Conservation (phyloP, 495 filamentous ascomycete species). For the Penicillium alfredii region DNA sequence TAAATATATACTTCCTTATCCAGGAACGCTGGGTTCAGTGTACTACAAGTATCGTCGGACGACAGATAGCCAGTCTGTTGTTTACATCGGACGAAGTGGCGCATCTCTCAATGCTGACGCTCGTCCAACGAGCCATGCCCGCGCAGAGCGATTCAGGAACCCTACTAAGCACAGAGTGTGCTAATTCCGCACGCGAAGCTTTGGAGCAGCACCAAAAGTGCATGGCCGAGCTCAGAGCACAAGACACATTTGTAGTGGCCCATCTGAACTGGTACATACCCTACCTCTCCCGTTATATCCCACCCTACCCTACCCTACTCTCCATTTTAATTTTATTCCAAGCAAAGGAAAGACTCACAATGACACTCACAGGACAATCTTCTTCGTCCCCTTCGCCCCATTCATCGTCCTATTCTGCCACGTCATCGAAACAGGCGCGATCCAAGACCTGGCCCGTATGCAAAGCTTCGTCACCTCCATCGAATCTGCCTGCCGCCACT, state of each 20-base stretch:
- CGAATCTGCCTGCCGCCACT: conserved; percentile 3
- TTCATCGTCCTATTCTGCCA: conserved; percentile 20
- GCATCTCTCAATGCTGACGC: conserved; percentile 11
- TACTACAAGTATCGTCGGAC: background rate
- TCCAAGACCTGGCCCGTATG: conserved; percentile 9
- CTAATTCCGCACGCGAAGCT: conserved; percentile 9
- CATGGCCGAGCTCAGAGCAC: too few species aligned
- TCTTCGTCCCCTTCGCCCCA: conserved; percentile 13
- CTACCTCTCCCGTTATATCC: too few species aligned
- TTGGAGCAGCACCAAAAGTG: conserved; percentile 8
- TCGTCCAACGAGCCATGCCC: conserved; percentile 13
- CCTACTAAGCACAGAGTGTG: conserved; percentile 9
- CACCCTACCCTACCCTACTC: too few species aligned
- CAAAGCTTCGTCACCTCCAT: conserved; percentile 9
- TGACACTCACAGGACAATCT: conserved; percentile 8
- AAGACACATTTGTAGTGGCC: too few species aligned
- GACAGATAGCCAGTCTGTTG: background rate
- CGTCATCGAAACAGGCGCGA: conserved; percentile 12
- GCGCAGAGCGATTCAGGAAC: conserved; percentile 5
- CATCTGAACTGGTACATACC: conserved; percentile 14
- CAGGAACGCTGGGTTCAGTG: background rate
- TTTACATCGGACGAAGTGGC: conserved; percentile 7
- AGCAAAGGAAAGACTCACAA: too few species aligned
- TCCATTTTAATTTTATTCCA: too few species aligned
- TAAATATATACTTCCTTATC: background rate